These are phyloP conservation scores for Rasamsonia emersonii DNA, from an alignment of 2,329 filamentous ascomycete genomes.

Conservation along the genomic window DNA sequence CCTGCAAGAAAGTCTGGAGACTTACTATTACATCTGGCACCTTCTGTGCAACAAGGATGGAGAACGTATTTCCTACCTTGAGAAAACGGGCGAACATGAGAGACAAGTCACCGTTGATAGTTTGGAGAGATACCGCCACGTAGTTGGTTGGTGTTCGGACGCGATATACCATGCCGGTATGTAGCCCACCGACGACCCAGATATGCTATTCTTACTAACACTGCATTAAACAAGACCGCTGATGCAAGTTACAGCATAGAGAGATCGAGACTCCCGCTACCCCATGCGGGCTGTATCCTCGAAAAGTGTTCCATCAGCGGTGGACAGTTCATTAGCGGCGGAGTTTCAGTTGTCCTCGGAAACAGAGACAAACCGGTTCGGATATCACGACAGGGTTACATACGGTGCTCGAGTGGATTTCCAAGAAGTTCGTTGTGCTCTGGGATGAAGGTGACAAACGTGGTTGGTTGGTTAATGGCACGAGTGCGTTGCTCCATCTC, in stretches of 20 bases:
- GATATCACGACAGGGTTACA: conserved; percentile 12
- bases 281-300: conserved; percentile 10
- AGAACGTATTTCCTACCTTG: conserved; percentile 19
- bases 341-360: conserved; percentile 14
- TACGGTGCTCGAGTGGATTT: conserved; percentile 21
- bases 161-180: conserved; percentile 13
- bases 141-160: conserved; percentile 26
- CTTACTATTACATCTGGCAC: conserved; percentile 26
- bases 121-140: conserved; percentile 17
- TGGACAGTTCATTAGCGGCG: conserved; percentile 16
- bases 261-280: conserved; percentile 11
- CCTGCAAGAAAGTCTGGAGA: conserved; percentile 12
- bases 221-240: conserved; percentile 11
- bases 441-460: conserved; percentile 18
- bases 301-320: conserved; percentile 17
- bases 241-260: conserved; percentile 13
- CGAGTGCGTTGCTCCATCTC: conserved; percentile 30
- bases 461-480: conserved; percentile 30
- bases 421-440: conserved; percentile 17
- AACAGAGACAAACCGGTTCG: conserved; percentile 18
- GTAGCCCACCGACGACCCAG: conserved; percentile 1
- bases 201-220: conserved; percentile 6
- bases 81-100: conserved; percentile 4
- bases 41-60: conserved; percentile 13
- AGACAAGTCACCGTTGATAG: not conserved